Base-by-base conservation (phyloP, 768 basidiomycete species). In the Scleroderma citrinum region DNA sequence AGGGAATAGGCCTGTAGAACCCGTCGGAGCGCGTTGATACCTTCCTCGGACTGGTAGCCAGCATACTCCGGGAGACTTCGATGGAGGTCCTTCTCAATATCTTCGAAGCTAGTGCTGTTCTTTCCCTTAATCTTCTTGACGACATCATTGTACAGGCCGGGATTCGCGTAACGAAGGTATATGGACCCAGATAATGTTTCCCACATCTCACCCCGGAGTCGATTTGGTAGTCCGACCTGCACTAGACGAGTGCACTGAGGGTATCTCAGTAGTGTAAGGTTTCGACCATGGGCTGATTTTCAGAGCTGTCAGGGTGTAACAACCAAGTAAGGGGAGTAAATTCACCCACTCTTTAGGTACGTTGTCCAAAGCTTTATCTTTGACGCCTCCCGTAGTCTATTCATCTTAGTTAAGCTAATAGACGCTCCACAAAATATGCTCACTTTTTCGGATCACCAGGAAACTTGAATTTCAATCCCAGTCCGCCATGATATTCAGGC, bases 81-180 rank as follows among this genome's bases (percentile, higher is more conserved):
- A 67, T 96, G 94, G 23, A 99, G 69, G 65, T 99, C 96, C 66
- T 99, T 99, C 72, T 98, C 96, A 37, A 99, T 99, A 63, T 99
- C 96, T 62, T 99, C 96, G 1, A 94, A 95, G 56, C 92, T 92
- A 8, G 87, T 87, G 44, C 77, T 92, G 19, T 80, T 84, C 50
- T 82, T 78, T 7, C 91, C 93, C 51, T 76, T 74, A 64, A 92
- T 83, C 46, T 90, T 82, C 46, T 81, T 76, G 5, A 97, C 69
- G 14, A 98, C 74, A 7, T 74, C 72, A 12, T 81, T 75, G 63
- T 96, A 99, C 47, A 78, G 76, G 8, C 92, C 90, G 1, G 90
- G 92, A 54, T 93, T 85, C 39, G 81, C 74, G 60, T 85, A 92
- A 12, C 96, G 91, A 16, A 96, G 81, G 67, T 83, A 95, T 46